Evolutionary conservation across 805 yeast genomes (phyloP), one percentile per base, ranked within the genome.

Genomic region (Saccharomycopsis guyanensis): DNA sequence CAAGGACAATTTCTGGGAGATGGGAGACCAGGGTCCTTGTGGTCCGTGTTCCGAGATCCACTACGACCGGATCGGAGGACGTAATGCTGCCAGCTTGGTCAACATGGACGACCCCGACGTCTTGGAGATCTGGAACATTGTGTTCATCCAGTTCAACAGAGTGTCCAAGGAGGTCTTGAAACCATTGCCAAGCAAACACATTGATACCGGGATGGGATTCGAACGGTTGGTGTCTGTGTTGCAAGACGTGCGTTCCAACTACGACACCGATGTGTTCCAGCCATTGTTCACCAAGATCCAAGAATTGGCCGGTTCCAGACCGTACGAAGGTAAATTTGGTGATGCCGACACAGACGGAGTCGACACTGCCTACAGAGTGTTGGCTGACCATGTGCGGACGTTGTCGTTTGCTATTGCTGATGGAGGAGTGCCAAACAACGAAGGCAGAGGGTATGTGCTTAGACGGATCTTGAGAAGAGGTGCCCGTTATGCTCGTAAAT

Each of bases 1-100:
- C 45, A 71, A 80, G 61, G 99, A 93, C 65, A 93, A 93, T 69
- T 93, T 93, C 68, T 93, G 99, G 99, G 99, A 93, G 72, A 93
- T 93, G 99, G 99, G 99, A 59, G 99, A 94, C 62, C 97, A 91
- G 71, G 99, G 99, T 56, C 99, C 99, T 41, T 93, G 99, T 72
- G 99, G 99, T 53, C 99, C 99, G 43, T 94, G 98, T 70, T 84
- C 95, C 20, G 99, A 93, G 68, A 76, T 93, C 57, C 99, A 93
- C 66, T 93, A 87, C 65, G 99, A 93, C 67, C 81, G 98, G 69
- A 88, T 93, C 55, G 98, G 98, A 55, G 97, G 97, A 49, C 82
- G 99, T 72, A 91, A 93, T 61, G 98, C 97, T 46, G 72, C 97
- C 16, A 59, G 67, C 53, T 73, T 94, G 54, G 99, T 93, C 58